Conservation (phyloP, 2,329 filamentous ascomycete species). For the Aspergillus pseudoterreus region DNA sequence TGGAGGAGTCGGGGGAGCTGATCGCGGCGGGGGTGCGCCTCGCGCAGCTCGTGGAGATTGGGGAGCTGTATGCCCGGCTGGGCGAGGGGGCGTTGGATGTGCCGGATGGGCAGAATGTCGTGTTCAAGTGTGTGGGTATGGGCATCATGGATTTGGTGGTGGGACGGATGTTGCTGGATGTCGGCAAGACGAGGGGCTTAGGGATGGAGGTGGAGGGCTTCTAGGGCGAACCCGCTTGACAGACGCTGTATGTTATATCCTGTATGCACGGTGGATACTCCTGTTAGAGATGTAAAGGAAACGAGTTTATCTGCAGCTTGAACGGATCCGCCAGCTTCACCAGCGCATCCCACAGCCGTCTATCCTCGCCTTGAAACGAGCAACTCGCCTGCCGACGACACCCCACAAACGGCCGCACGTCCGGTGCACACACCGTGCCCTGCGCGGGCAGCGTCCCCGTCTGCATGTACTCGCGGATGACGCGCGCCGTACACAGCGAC, state of each 20-base stretch:
- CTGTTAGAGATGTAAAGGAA: background rate
- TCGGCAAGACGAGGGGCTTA: conserved; percentile 30
- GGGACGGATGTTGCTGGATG: conserved; percentile 38
- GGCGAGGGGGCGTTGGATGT: conserved; percentile 19
- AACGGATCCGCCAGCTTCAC: background rate
- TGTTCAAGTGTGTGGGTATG: conserved; percentile 52
- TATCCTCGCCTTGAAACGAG: background rate
- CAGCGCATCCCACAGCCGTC: background rate
- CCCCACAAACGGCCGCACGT: background rate
- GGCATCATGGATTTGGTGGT: conserved; percentile 50
- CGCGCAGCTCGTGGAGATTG: conserved; percentile 42
- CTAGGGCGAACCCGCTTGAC: conserved; percentile 11
- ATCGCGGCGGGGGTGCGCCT: conserved; percentile 37
- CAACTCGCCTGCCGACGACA: background rate
- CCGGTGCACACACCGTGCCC: background rate
- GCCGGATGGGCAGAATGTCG: conserved; percentile 35
- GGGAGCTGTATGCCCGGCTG: conserved; percentile 30
- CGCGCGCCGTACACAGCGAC: background rate
- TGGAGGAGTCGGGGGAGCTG: conserved; percentile 47
- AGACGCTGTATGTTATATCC: background rate
- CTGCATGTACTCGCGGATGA: background rate
- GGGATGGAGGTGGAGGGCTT: conserved; percentile 38
- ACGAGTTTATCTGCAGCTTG: background rate
- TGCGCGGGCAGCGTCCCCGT: background rate
- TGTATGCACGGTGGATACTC: background rate